Evolutionary conservation across 345 rosid species (phyloP).

Genomic region (Kandelia obovata): DNA sequence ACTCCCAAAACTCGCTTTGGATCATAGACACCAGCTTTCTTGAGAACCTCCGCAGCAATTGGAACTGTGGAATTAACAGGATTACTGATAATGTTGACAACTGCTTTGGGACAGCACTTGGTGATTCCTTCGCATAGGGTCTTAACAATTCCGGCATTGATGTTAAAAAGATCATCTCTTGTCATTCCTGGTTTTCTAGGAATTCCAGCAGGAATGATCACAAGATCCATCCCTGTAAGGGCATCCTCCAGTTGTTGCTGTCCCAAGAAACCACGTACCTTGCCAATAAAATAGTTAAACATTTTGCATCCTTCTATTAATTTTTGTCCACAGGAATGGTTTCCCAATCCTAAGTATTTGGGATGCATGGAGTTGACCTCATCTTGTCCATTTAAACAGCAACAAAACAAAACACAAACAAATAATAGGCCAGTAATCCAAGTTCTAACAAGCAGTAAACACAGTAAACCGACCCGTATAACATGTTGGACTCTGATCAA

Average conservation of each 20-base stretch:
- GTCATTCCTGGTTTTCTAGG: conserved; percentile 99
- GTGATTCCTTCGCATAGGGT: conserved; percentile 86
- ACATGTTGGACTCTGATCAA: background rate
- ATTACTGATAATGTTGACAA: conserved; percentile 86
- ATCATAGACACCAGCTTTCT: conserved; percentile 81
- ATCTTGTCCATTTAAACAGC: background rate
- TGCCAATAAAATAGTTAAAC: conserved; percentile 10
- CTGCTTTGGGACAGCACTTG: conserved; percentile 73
- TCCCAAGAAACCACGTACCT: conserved; percentile 98
- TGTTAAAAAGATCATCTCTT: conserved; percentile 93
- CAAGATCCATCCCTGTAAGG: conserved; percentile 85
- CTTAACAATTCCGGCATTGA: conserved; percentile 91
- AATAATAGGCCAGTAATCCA: background rate
- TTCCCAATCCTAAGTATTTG: background rate
- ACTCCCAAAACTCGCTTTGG: conserved; percentile 89
- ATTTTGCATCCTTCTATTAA: background rate
- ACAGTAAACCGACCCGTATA: no score
- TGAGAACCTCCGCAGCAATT: conserved; percentile 89
- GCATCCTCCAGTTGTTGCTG: conserved; percentile 78
- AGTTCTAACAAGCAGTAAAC: background rate
- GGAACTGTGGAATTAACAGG: conserved; percentile 98
- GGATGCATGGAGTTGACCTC: background rate
- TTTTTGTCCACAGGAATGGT: background rate
- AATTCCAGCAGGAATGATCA: conserved; percentile 92
- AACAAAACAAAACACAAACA: background rate